These are phyloP conservation scores for Cryphonectria japonica DNA, from an alignment of 2,329 filamentous ascomycete species.

Conservation along the genomic window DNA sequence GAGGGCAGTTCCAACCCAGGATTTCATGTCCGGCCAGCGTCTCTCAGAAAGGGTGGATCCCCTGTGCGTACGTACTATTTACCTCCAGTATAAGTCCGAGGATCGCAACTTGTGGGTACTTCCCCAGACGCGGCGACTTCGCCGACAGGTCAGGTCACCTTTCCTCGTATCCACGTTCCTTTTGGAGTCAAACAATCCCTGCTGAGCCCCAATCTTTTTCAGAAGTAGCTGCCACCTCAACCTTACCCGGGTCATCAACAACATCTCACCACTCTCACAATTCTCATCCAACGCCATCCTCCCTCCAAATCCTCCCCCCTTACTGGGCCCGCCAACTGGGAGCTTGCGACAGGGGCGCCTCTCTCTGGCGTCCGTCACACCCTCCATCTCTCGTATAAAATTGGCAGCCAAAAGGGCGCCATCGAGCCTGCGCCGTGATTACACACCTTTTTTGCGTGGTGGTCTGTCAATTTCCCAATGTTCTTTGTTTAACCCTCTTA, in stretches of 20 bases:
- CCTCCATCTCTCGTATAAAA: not conserved
- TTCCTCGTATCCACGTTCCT: conserved; percentile 2
- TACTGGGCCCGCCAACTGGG: not conserved
- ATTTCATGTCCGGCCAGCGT: not conserved
- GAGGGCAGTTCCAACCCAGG: not conserved
- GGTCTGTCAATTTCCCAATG: not conserved
- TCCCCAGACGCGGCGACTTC: conserved; percentile 3
- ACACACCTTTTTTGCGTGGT: not conserved
- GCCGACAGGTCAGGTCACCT: conserved; percentile 19
- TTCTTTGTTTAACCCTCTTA: not conserved
- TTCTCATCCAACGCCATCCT: not conserved
- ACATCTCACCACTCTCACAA: not conserved
- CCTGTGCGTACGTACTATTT: not conserved
- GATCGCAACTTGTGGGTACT: conserved; percentile 12
- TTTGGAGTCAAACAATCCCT: not conserved
- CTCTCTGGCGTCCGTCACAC: not conserved
- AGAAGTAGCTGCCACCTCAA: not conserved
- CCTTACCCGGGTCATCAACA: not conserved
- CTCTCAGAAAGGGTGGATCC: not conserved
- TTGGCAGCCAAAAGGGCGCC: not conserved
- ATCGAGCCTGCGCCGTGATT: not conserved
- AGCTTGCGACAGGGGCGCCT: not conserved
- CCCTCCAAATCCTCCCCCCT: not conserved
- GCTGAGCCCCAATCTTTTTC: not conserved
- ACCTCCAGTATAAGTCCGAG: not conserved